phyloP scores from a whole-genome alignment of 805 yeast species.

The Saccharomycopsis sp. region DNA sequence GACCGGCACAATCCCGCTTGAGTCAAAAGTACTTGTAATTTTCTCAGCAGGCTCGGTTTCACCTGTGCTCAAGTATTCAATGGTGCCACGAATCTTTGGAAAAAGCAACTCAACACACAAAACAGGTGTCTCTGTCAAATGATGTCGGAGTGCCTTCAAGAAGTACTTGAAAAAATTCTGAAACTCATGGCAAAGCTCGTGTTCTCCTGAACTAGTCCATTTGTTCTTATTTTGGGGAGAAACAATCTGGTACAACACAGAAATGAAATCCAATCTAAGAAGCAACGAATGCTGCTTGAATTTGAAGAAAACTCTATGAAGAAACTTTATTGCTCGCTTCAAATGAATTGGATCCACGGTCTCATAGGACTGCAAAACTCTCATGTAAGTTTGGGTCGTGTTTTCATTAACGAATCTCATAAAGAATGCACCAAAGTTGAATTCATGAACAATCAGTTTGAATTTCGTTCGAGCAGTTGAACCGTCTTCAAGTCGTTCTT shows the following conservation, averaged over 20 bases:
- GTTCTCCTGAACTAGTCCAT: conserved; percentile 38
- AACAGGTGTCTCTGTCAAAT: conserved; percentile 41
- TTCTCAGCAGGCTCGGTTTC: conserved; percentile 25
- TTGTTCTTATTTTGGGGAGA: conserved; percentile 28
- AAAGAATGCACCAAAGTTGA: conserved; percentile 37
- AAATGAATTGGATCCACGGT: conserved; percentile 54
- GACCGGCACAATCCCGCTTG: conserved; percentile 9
- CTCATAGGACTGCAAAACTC: conserved; percentile 45
- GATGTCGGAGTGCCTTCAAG: conserved; percentile 47
- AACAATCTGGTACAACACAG: conserved; percentile 43
- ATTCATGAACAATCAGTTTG: conserved; percentile 35
- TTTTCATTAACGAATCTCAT: conserved; percentile 44
- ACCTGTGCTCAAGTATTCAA: conserved; percentile 54
- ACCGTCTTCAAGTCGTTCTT: conserved; percentile 21
- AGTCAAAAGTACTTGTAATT: background rate
- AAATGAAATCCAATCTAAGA: conserved; percentile 68
- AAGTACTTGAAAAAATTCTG: conserved; percentile 57
- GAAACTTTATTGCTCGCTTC: conserved; percentile 55
- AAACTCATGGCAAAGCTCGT: conserved; percentile 45
- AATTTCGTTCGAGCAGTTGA: conserved; percentile 13
- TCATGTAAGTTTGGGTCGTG: conserved; percentile 58
- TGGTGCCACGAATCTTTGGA: conserved; percentile 39
- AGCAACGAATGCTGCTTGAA: conserved; percentile 49
- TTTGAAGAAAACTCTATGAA: conserved; percentile 61
- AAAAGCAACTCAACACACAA: conserved; percentile 59